A percentile compares a stretch with the other conserved stretches of the same genome.
These are phyloP conservation scores for Fusarium sp. DNA, from an alignment of 2,329 filamentous ascomycete species.

Conservation along the genomic window DNA sequence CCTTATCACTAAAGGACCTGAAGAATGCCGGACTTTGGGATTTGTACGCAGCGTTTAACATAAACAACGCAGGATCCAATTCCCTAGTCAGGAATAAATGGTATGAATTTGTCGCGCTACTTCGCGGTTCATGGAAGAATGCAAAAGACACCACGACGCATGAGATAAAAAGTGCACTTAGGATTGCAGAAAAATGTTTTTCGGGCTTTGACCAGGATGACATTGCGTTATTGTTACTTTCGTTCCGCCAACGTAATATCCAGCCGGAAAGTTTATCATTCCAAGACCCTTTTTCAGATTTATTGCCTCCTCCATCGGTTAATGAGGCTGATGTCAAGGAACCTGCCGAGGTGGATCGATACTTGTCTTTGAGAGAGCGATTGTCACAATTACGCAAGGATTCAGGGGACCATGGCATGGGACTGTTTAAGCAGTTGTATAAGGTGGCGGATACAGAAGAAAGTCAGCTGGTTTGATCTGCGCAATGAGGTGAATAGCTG, in stretches of 20 bases:
- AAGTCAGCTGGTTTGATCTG: no score
- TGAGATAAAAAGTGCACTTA: fast-evolving
- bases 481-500: fast-evolving
- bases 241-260: background rate
- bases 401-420: background rate
- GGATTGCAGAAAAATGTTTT: background rate
- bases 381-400: fast-evolving
- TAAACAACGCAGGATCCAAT: no score
- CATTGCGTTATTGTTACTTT: background rate
- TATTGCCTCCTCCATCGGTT: no score
- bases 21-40: fast-evolving
- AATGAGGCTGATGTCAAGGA: fast-evolving
- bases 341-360: background rate
- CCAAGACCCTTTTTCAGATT: background rate
- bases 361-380: background rate
- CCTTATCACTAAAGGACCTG: fast-evolving
- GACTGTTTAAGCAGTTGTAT: background rate
- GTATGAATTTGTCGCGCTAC: no score
- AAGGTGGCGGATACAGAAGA: background rate
- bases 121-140: fast-evolving
- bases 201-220: background rate
- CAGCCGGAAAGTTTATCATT: fast-evolving
- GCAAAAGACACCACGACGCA: background rate
- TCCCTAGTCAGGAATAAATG: no score
- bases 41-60: background rate